A percentile compares a stretch with the other conserved stretches of the same genome.
phyloP scores from a whole-genome alignment of 495 filamentous ascomycete species.

The Melanomma pulvis-pyrius region DNA sequence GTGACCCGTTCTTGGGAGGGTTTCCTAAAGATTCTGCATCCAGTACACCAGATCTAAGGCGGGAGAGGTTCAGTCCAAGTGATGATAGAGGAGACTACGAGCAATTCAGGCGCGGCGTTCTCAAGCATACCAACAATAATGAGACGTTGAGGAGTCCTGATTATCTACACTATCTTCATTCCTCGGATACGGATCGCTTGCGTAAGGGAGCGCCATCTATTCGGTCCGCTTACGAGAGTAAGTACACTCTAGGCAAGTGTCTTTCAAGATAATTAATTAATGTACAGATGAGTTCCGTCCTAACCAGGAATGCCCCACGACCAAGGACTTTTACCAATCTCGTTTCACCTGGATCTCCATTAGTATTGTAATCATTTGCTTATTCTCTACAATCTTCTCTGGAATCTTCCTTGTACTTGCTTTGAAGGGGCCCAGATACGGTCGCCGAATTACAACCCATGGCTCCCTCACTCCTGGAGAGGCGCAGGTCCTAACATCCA shows the following conservation, averaged over 20 bases:
- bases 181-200: conserved; percentile 24
- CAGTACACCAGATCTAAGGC: conserved; percentile 33
- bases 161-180: conserved; percentile 24
- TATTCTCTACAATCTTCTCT: conserved; percentile 69
- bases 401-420: conserved; percentile 65
- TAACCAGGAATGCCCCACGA: conserved; percentile 37
- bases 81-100: conserved; percentile 22
- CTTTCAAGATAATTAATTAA: neutral
- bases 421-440: conserved; percentile 61
- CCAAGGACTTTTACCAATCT: conserved; percentile 41
- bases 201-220: conserved; percentile 25
- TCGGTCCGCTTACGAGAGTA: conserved; percentile 35
- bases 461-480: conserved; percentile 56
- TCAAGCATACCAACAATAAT: conserved; percentile 13
- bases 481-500: conserved; percentile 62
- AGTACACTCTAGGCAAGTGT: neutral
- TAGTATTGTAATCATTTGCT: conserved; percentile 59
- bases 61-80: conserved; percentile 30
- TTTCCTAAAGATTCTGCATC: conserved; percentile 22
- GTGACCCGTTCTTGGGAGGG: conserved; percentile 28
- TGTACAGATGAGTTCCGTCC: conserved; percentile 32
- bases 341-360: conserved; percentile 61
- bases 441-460: conserved; percentile 53
- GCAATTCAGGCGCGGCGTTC: conserved; percentile 17
- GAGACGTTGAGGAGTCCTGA: conserved; percentile 12